Base-by-base conservation (phyloP, 2,329 filamentous ascomycete genomes). In the Penicillium sp. region DNA sequence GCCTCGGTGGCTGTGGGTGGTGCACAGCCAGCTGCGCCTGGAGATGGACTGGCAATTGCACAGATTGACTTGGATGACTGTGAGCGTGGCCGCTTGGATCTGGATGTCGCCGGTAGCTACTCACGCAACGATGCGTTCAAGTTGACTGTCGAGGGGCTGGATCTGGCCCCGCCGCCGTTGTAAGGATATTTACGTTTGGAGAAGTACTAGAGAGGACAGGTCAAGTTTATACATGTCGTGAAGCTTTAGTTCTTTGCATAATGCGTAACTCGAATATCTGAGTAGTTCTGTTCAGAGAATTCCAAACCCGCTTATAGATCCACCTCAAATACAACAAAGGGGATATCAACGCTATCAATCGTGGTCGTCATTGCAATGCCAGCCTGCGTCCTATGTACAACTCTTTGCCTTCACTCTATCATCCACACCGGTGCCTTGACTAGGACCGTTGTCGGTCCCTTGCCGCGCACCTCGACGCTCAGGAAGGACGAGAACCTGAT, bases 51-150 rank as follows among this genome's bases (percentile, higher is more conserved):
- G 26, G 70, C 89, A 40, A 79, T 79, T 27, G 76, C 80, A 1
- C 86, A 91, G 53, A 83, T 89, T 5, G 89, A 96, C 62, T 84
- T 96, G 61, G 86, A 94, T 40, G 89, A 95, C 54, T 95, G 90
- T 59, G 80, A 89, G 56, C 76, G 87, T 7, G 90, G 89, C 0
- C 74, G 89, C 37, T 65, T 95, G 54, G 89, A 95, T 66, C 66
- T 95, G 31, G 90, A 95, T 72, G 82, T 87, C 31, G 88, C 82
- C 2, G 90, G 89, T 0, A 89, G 85, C 62, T 95, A 95, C 67
- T 89, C 87, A 2, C 78, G 89, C 64, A 86, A 77, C 54, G 82
- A 84, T 64, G 72, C 78, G 13, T 84, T 84, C 58, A 74, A 74
- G 52, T 61, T 84, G 42, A 77, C 67, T 0, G 80, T 84, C 3